Evolutionary conservation across 1,284 basidiomycete genomes (phyloP), one percentile per base, ranked within the genome.

Genomic region (Rhodotorula glutinis): DNA sequence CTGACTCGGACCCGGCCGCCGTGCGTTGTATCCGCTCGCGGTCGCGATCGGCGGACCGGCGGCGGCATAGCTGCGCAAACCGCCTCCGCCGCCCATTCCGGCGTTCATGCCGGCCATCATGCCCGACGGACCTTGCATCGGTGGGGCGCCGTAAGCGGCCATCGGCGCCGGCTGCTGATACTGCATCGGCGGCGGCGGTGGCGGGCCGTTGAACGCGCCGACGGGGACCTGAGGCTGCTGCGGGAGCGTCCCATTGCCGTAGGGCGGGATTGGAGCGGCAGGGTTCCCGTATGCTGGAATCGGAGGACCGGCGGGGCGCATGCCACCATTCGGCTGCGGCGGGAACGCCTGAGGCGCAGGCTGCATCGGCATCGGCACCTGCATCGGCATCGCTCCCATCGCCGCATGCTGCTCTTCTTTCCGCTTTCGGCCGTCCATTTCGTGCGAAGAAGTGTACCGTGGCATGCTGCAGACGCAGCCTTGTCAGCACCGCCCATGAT

Each of bases 381-480:
- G 46, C 46, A 30, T 29, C 30, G 27, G 33, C 29, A 5, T 40
- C 16, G 46, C 23, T 23, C 49, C 62, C 40, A 63, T 47, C 5
- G 57, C 61, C 19, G 30, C 44, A 13, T 63, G 62, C 53, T 66
- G 66, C 19, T 41, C 62, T 33, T 72, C 65, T 23, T 86, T 59
- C 51, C 87, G 85, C 23, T 87, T 86, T 30, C 89, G 86, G 75
- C 86, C 89, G 79, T 91, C 89, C 61, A 89, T 88, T 77, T 92
- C 90, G 75, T 92, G 90, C 0, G 90, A 92, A 0, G 90, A 83
- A 78, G 88, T 87, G 75, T 90, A 91, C 16, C 83, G 80, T 9
- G 88, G 89, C 43, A 91, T 81, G 51, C 89, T 91, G 72, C 29
- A 19, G 16, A 49, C 9, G n/a, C 3, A 17, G n/a, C 14, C 17